phyloP scores from a whole-genome alignment of 1,284 basidiomycete species.

The Cystobasidium slooffiae region DNA sequence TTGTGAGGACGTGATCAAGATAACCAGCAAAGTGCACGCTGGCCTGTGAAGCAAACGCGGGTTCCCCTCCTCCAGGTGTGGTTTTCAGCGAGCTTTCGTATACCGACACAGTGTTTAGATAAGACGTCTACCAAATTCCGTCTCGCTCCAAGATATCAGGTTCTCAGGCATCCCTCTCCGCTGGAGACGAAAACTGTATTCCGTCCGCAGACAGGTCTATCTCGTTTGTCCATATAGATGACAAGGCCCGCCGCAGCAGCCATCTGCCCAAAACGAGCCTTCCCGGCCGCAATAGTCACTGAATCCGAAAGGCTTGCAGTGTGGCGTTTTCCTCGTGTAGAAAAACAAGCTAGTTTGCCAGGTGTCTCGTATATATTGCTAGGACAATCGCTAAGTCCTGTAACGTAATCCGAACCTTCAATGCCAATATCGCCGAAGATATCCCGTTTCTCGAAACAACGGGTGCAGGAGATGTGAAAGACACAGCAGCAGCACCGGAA shows the following conservation, averaged over 20 bases:
- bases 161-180: neutral
- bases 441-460: neutral
- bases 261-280: conserved; percentile 7
- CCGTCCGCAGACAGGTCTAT: neutral
- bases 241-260: conserved; percentile 7
- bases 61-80: conserved; percentile 17
- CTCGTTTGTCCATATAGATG: conserved; percentile 16
- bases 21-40: neutral
- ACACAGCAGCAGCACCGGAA: neutral
- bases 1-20: neutral
- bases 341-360: neutral
- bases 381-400: neutral
- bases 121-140: neutral
- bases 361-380: neutral
- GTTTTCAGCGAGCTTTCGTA: neutral
- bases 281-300: conserved; percentile 10
- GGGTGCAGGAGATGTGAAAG: conserved; percentile 1
- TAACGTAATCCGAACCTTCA: neutral
- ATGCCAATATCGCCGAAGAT: neutral
- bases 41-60: conserved; percentile 8
- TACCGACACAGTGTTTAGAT: neutral
- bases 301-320: conserved; percentile 18
- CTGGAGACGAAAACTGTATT: conserved; percentile 17
- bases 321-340: neutral
- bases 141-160: conserved; percentile 10